Base-by-base conservation (phyloP, 192 early-diverging fungal species). In the Linnemannia hyalina region DNA sequence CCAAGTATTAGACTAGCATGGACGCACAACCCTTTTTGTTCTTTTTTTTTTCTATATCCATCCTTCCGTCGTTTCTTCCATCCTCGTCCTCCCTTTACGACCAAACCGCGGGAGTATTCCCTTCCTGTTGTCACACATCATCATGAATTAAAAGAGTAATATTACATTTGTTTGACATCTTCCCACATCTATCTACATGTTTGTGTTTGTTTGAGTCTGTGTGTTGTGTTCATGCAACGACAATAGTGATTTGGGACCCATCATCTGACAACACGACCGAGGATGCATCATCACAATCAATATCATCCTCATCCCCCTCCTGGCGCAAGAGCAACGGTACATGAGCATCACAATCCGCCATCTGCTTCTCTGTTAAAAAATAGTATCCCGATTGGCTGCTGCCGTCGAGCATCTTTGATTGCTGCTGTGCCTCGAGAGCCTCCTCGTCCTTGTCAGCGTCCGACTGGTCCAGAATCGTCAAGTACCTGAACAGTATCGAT, bases 401-500 rank as follows among this genome's bases (percentile, higher is more conserved):
- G 41, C 15, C 23, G 15, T 15, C 41, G 22, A 18, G 32, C 13
- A 26, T 16, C 11, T 22, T 3, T 52, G 26, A 20, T 52, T 70
- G 52, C 29, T 73, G 55, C 32, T 78, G 57, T 42, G 36, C 63
- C 44, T 78, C 77, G 49, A 75, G 38, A 16, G 54, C 57, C 22
- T 32, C 20, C 16, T 55, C 69, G 20, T 78, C 76, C 68, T 78
- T 69, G 49, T 57, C 77, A n/a, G 29, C 36, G 42, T 71, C 77
- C 35, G 15, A 6, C 7, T 52, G 55, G 41, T 75, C 77, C 68
- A 75, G 57, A 23, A 68, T 35, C 4, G 73, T 73, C 49, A 83
- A 22, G 55, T 83, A 68, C 54, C 79, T 83, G 73, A 83, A 83
- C 13, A 83, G 36, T 32, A 83, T 71, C 4, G 77, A 79, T 16